phyloP scores from a whole-genome alignment of 106 monocot species.

The Iris macrosiphon region DNA sequence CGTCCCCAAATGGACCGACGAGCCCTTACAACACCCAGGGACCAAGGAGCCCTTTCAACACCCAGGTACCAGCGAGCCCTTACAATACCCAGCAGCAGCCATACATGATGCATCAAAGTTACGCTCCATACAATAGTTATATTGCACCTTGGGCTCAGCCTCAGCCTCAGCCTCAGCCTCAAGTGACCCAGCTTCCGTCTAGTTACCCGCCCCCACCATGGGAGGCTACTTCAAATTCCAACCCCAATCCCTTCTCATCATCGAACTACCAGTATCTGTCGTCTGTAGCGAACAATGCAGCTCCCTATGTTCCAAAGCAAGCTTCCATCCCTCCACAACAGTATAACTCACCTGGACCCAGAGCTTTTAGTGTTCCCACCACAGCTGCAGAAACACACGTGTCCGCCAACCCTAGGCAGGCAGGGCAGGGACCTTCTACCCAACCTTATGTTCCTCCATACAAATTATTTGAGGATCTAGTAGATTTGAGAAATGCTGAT shows the following conservation, averaged over 20 bases:
- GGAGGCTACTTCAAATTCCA: slow-evolving; percentile 24
- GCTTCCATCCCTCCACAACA: slow-evolving; percentile 32
- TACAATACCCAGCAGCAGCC: slow-evolving; percentile 11
- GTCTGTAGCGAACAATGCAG: not conserved
- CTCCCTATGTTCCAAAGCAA: slow-evolving; percentile 2
- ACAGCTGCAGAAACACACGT: slow-evolving; percentile 3
- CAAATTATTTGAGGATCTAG: slow-evolving; percentile 67
- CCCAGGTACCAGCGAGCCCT: slow-evolving; percentile 14
- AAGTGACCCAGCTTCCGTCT: slow-evolving; percentile 13
- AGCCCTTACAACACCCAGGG: too few relatives aligned
- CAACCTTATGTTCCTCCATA: slow-evolving; percentile 54
- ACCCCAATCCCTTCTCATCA: slow-evolving; percentile 20
- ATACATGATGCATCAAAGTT: slow-evolving; percentile 18
- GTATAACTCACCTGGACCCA: slow-evolving; percentile 20
- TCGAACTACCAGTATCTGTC: slow-evolving; percentile 13
- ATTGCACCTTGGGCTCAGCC: slow-evolving; percentile 56
- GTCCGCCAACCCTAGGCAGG: slow-evolving; percentile 9
- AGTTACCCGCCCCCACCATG: slow-evolving; percentile 75
- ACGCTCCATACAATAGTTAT: slow-evolving; percentile 32
- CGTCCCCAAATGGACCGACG: slow-evolving; percentile 13
- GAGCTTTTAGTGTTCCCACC: slow-evolving; percentile 1
- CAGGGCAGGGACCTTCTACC: slow-evolving; percentile 9
- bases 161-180: slow-evolving; percentile 14
- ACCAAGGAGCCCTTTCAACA: too few relatives aligned
- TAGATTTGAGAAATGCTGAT: slow-evolving; percentile 45